Evolutionary conservation across 2,329 filamentous ascomycete species (phyloP).

Genomic region (Epichloe sylvatica): DNA sequence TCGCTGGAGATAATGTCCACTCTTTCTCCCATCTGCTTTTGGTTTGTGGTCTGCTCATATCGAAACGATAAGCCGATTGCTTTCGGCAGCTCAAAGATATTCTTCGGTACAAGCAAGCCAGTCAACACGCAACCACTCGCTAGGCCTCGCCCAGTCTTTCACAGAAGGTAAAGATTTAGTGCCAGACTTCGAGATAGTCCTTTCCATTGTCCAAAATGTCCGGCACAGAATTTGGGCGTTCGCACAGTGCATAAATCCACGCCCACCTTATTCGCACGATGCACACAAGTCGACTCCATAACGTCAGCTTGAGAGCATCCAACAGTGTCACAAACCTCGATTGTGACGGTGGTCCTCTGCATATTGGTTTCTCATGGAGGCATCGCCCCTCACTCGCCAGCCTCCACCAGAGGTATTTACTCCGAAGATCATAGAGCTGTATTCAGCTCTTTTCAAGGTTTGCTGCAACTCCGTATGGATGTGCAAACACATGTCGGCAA

Average conservation of each 20-base stretch:
- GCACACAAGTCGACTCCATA: background rate
- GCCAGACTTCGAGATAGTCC: no score
- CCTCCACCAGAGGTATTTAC: conserved; percentile 79
- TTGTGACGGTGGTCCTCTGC: conserved; percentile 1
- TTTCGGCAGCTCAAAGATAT: no score
- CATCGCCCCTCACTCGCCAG: conserved; percentile 87
- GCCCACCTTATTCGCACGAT: background rate
- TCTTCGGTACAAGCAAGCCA: no score
- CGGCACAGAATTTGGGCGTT: no score
- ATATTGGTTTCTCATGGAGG: conserved; percentile 49
- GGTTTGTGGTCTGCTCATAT: no score
- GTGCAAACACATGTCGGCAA: conserved; percentile 3
- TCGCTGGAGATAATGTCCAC: background rate
- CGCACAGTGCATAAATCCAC: background rate
- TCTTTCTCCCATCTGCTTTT: background rate
- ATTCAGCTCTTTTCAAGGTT: conserved; percentile 71
- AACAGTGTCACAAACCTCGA: background rate
- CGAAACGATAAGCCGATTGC: no score
- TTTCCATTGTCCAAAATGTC: no score
- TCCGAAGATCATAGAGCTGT: conserved; percentile 85
- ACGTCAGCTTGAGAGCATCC: background rate
- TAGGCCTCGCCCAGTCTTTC: no score
- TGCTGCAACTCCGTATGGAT: conserved; percentile 13
- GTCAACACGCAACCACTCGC: no score
- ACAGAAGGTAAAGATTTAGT: no score